Evolutionary conservation across 2,329 filamentous ascomycete species (phyloP).

Genomic region (Metarhizium sp.): DNA sequence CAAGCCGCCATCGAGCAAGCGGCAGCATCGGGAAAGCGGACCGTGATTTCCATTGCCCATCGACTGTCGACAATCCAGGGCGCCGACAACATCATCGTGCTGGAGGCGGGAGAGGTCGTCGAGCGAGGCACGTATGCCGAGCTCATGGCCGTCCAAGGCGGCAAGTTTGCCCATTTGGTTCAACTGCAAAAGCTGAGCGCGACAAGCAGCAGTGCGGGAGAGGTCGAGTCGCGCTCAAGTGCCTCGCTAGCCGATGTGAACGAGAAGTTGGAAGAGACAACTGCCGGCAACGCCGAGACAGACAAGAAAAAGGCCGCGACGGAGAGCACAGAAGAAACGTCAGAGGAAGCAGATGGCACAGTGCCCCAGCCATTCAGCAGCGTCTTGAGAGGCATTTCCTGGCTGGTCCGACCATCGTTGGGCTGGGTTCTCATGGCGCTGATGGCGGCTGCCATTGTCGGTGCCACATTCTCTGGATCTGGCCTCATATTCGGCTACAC

Average conservation of each 20-base stretch:
- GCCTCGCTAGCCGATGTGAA: too few relatives aligned
- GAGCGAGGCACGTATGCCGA: conserved; percentile 51
- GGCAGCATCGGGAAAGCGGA: not conserved
- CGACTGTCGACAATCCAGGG: conserved; percentile 34
- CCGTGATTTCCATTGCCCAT: conserved; percentile 2
- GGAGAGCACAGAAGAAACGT: too few relatives aligned
- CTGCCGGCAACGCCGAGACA: too few relatives aligned
- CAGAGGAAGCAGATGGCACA: too few relatives aligned
- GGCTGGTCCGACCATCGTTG: not conserved
- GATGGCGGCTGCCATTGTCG: not conserved
- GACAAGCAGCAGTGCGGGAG: too few relatives aligned
- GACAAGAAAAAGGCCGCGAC: too few relatives aligned
- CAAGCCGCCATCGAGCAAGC: not conserved
- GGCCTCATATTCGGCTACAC: not conserved
- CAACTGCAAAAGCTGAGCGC: too few relatives aligned
- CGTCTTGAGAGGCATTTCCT: too few relatives aligned
- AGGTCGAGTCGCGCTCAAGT: too few relatives aligned
- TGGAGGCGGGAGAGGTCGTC: conserved; percentile 43
- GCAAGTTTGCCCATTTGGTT: too few relatives aligned
- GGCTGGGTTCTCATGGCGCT: not conserved
- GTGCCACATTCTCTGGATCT: not conserved
- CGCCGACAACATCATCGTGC: conserved; percentile 54
- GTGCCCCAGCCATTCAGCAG: too few relatives aligned
- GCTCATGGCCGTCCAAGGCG: conserved; percentile 29
- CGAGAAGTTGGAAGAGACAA: too few relatives aligned